Evolutionary conservation across 768 basidiomycete genomes (phyloP).

Genomic region (Lepiota venenata): DNA sequence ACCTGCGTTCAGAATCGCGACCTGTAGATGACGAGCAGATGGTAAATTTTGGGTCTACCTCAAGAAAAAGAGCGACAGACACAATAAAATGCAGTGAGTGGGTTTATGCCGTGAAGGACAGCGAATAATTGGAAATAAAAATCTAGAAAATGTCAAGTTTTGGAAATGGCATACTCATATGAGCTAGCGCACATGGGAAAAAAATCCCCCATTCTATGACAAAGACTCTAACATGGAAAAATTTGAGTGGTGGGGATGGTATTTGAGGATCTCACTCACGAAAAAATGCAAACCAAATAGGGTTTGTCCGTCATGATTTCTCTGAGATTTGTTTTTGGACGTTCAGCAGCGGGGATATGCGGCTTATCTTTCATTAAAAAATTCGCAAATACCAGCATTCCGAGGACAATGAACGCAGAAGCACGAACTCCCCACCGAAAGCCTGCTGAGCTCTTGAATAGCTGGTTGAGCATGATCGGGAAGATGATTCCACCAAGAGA

Average conservation of each 20-base stretch:
- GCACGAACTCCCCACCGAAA: conserved; percentile 47
- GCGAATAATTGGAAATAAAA: conserved; percentile 36
- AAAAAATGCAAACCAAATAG: background rate
- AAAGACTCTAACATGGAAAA: no score
- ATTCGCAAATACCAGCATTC: conserved; percentile 34
- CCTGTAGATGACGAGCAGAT: conserved; percentile 11
- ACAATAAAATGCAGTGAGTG: conserved; percentile 25
- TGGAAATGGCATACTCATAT: no score
- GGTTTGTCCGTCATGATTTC: conserved; percentile 2
- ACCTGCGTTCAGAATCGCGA: conserved; percentile 23
- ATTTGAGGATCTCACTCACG: conserved; percentile 11
- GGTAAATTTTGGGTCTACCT: background rate
- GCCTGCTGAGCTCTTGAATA: conserved; percentile 32
- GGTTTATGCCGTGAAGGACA: conserved; percentile 22
- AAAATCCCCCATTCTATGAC: no score
- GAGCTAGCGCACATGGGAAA: no score
- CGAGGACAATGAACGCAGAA: conserved; percentile 34
- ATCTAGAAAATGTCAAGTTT: conserved; percentile 1
- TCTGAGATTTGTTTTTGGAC: background rate
- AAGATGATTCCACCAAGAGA: conserved; percentile 31
- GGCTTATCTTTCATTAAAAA: conserved; percentile 28
- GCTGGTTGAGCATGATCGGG: no score
- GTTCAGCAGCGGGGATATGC: background rate
- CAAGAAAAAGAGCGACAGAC: conserved; percentile 16
- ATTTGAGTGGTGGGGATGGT: background rate